Evolutionary conservation across 768 basidiomycete genomes (phyloP).

Genomic region (Thelephora ganbajun): DNA sequence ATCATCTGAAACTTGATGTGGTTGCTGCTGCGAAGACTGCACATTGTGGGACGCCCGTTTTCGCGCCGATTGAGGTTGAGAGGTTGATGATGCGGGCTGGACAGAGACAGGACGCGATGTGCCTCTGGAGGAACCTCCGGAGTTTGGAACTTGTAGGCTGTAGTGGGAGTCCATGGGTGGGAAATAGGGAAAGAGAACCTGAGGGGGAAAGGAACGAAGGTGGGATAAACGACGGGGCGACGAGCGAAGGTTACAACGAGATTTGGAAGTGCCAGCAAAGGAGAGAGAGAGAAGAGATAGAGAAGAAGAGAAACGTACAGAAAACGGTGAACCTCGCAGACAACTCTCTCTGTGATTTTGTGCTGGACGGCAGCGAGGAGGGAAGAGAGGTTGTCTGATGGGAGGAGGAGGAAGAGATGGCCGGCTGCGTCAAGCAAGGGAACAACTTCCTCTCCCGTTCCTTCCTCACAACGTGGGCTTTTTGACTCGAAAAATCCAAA

Average conservation of each 20-base stretch:
- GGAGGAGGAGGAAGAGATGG: too few species aligned
- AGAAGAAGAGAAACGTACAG: too few species aligned
- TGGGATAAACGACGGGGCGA: neutral
- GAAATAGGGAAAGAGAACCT: neutral
- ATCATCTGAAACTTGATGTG: slow-evolving; percentile 19
- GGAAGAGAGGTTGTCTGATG: too few species aligned
- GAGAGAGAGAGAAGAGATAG: too few species aligned
- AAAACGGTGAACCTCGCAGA: too few species aligned
- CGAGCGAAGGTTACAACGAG: neutral
- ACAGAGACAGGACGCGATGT: slow-evolving; percentile 44
- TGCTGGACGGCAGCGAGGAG: too few species aligned
- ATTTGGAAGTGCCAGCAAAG: too few species aligned
- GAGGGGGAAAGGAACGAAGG: neutral
- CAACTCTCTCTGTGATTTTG: too few species aligned
- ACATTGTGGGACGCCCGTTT: slow-evolving; percentile 67
- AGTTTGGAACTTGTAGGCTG: slow-evolving; percentile 31
- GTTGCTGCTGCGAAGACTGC: slow-evolving; percentile 35
- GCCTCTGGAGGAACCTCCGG: slow-evolving; percentile 30
- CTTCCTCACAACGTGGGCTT: too few species aligned
- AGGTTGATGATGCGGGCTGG: slow-evolving; percentile 29
- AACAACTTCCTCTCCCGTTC: too few species aligned
- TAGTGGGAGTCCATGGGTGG: slow-evolving; percentile 17
- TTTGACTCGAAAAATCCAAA: too few species aligned
- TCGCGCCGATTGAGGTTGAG: slow-evolving; percentile 24
- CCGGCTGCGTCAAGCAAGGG: too few species aligned